Conservation (phyloP, 2,329 filamentous ascomycete genomes). For the Myrmaecium sp. region DNA sequence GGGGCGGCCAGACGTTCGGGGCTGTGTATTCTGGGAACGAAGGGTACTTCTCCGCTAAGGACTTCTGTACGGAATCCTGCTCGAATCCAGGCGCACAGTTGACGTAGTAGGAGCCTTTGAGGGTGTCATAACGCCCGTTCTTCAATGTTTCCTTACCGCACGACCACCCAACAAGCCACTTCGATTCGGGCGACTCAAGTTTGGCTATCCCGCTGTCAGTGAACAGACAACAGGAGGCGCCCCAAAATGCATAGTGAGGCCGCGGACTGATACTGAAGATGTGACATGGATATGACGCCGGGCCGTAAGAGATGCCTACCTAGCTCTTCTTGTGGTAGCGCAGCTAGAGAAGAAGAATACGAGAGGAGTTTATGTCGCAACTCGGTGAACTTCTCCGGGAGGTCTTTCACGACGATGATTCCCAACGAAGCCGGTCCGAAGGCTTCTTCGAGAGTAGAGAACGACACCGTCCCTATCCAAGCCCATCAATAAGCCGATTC, state of each 20-base stretch:
- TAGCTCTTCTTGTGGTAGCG: constrained; percentile 54
- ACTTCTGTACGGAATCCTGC: constrained; percentile 32
- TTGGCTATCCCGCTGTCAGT: constrained; percentile 14
- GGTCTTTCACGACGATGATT: constrained; percentile 81
- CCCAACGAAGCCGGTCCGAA: constrained; percentile 85
- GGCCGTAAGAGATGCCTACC: constrained; percentile 33
- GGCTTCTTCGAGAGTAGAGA: constrained; percentile 54
- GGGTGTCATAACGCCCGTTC: constrained; percentile 59
- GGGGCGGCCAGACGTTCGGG: constrained; percentile 73
- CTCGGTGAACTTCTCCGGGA: constrained; percentile 54
- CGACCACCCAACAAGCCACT: constrained; percentile 57
- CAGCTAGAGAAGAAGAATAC: constrained; percentile 77
- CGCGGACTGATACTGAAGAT: constrained; percentile 1
- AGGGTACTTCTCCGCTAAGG: constrained; percentile 31
- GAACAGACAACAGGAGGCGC: background rate
- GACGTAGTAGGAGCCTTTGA: constrained; percentile 72
- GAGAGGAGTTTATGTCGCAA: constrained; percentile 62
- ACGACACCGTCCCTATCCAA: constrained; percentile 43
- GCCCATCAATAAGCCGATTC: constrained; percentile 4
- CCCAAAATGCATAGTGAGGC: constrained; percentile 4
- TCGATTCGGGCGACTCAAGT: constrained; percentile 33
- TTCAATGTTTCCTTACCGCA: constrained; percentile 68
- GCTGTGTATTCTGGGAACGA: constrained; percentile 79
- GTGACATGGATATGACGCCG: background rate
- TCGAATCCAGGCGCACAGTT: constrained; percentile 56